Percentiles rank a stretch among this genome's conserved stretches.
Evolutionary conservation across 176 grass and related monocot species (phyloP).

Genomic region (Carex scoparia): DNA sequence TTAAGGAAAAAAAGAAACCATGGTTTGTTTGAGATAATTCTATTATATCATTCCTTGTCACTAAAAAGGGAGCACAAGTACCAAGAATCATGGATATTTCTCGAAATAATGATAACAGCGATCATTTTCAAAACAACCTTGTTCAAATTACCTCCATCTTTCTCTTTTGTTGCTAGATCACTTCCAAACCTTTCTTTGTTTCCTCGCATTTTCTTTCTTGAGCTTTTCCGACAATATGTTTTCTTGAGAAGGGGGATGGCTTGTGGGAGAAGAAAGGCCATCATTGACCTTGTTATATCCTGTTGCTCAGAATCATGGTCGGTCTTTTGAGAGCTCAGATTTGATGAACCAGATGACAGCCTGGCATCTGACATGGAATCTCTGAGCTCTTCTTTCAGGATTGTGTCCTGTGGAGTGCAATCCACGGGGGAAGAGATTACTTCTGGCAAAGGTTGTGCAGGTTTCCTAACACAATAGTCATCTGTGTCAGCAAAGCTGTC

Average conservation of each 20-base stretch:
- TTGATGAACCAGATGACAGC: slow-evolving; percentile 48
- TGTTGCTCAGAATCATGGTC: slow-evolving; percentile 48
- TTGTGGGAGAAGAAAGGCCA: slow-evolving; percentile 83
- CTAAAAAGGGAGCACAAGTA: background rate
- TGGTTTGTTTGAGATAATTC: background rate
- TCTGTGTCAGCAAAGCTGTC: slow-evolving; percentile 19
- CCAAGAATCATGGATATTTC: background rate
- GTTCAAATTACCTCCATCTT: slow-evolving; percentile 46
- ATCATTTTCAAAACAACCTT: background rate
- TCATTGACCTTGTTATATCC: slow-evolving; percentile 73
- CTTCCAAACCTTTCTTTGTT: background rate
- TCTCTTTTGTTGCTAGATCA: slow-evolving; percentile 22
- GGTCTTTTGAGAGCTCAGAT: slow-evolving; percentile 62
- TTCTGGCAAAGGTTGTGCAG: slow-evolving; percentile 25
- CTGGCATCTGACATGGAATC: slow-evolving; percentile 52
- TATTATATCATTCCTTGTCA: background rate
- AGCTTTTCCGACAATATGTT: slow-evolving; percentile 47
- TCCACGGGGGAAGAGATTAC: slow-evolving; percentile 18
- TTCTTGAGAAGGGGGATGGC: slow-evolving; percentile 74
- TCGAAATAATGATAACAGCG: background rate
- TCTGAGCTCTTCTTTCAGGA: slow-evolving; percentile 31
- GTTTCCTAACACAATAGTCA: slow-evolving; percentile 23
- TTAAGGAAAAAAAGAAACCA: background rate
- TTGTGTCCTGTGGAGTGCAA: slow-evolving; percentile 31
- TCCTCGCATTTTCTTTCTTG: slow-evolving; percentile 40